Percentiles rank a stretch among this genome's conserved stretches.
These are phyloP conservation scores for Naematelia encephala DNA, from an alignment of 768 basidiomycete species.

Conservation along the genomic window DNA sequence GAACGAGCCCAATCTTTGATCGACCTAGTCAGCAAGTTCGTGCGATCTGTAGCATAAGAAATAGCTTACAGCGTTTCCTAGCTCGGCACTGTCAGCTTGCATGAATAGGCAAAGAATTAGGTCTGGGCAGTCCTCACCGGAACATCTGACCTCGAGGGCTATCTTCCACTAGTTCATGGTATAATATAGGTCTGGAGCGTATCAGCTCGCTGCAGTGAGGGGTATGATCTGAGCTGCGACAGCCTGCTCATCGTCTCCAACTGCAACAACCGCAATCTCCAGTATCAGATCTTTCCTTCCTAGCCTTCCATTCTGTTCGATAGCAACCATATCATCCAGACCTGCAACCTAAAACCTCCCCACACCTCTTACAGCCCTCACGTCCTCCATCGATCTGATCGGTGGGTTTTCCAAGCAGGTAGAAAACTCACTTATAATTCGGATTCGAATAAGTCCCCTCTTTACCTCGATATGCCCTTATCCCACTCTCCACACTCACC, in stretches of 20 bases:
- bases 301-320: neutral
- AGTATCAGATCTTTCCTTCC: neutral
- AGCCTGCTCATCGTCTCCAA: too few relatives aligned
- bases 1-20: conserved; percentile 60
- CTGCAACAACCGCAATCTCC: too few relatives aligned
- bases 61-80: conserved; percentile 65
- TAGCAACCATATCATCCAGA: neutral
- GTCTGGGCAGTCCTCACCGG: too few relatives aligned
- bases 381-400: neutral
- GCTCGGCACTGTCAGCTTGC: neutral
- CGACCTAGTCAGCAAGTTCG: conserved; percentile 2
- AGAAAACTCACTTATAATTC: conserved; percentile 45
- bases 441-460: conserved; percentile 60
- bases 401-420: neutral
- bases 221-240: too few relatives aligned
- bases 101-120: too few relatives aligned
- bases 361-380: too few relatives aligned
- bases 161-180: conserved; percentile 75
- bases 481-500: conserved; percentile 91
- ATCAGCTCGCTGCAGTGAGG: too few relatives aligned
- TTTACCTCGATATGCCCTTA: conserved; percentile 83
- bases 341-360: too few relatives aligned
- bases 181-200: conserved; percentile 54
- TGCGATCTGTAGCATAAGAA: neutral
- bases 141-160: conserved; percentile 66